Evolutionary conservation across 2,329 filamentous ascomycete genomes (phyloP).

Genomic region (Paraconiothyrium sp.): DNA sequence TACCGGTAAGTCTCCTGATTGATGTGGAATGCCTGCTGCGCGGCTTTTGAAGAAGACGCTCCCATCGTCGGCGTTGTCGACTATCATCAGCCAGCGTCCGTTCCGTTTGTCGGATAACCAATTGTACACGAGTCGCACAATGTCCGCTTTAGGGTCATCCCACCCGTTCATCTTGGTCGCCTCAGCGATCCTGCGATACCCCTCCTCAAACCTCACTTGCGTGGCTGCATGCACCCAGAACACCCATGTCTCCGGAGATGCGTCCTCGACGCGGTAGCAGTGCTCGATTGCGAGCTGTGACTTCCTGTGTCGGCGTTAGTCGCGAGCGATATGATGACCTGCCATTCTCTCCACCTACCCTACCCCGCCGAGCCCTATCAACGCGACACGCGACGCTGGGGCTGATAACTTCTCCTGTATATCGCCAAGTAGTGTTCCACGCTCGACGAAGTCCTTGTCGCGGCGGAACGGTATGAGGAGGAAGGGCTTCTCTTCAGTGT

Average conservation of each 20-base stretch:
- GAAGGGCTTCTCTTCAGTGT: slow-evolving; percentile 19
- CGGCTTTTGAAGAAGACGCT: slow-evolving; percentile 14
- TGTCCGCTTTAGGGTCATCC: slow-evolving; percentile 23
- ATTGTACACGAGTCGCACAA: slow-evolving; percentile 22
- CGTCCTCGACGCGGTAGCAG: slow-evolving; percentile 14
- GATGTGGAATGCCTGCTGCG: slow-evolving; percentile 4
- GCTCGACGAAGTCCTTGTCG: slow-evolving; percentile 34
- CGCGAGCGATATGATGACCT: no score
- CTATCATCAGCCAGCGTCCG: slow-evolving; percentile 28
- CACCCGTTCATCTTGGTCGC: slow-evolving; percentile 18
- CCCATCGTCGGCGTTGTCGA: slow-evolving; percentile 36
- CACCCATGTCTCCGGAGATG: slow-evolving; percentile 22
- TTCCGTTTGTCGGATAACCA: slow-evolving; percentile 28
- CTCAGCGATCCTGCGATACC: slow-evolving; percentile 27
- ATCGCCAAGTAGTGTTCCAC: slow-evolving; percentile 25
- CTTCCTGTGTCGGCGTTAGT: neutral
- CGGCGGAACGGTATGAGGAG: slow-evolving; percentile 32
- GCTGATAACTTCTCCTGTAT: slow-evolving; percentile 43
- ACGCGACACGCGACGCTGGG: slow-evolving; percentile 22
- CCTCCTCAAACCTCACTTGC: slow-evolving; percentile 22
- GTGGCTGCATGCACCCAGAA: slow-evolving; percentile 30
- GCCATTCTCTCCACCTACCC: no score
- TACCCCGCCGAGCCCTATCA: no score
- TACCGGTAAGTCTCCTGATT: neutral
- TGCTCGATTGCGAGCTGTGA: slow-evolving; percentile 24